Evolutionary conservation across 176 grass and related monocot species (phyloP), one percentile per base, ranked within the genome.

Genomic region (Oryza australiensis): DNA sequence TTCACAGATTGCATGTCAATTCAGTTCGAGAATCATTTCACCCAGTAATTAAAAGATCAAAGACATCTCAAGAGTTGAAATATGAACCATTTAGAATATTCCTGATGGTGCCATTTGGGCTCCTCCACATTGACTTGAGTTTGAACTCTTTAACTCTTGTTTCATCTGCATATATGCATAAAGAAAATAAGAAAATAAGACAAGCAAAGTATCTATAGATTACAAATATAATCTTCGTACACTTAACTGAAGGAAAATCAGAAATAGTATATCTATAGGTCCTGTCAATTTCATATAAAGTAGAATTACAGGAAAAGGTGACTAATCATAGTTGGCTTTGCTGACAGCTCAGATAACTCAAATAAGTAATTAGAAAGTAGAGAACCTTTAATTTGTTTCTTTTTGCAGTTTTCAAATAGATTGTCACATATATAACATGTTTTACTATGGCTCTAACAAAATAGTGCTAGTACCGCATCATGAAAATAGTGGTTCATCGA

Each of bases 121-220:
- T 91, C 45, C 89, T 84, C 89, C 89, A 91, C 85, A 91, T 91
- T 15, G 89, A 87, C 65, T 91, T 91, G 55, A 91, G 85, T 14
- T 87, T 91, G 69, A 87, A 91, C 66, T 91, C 85, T 77, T 91
- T 91, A 28, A 91, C 77, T 80, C 89, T 87, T 66, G 81, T 87
- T 84, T 91, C 89, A 82, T 90, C 83, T 90, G 79, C 37, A 83
- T 74, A 62, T 46, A 48, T 63, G 34, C 33, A 62, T n/a, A 43
- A 0, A 75, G 37, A 72, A 12, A 80, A 62, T 26, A 24, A 33
- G 70, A 45, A 55, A n/a, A 76, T 72, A 62, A 65, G 63, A 72
- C 2, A 26, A 87, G 28, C 66, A 62, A 70, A 83, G 76, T 5
- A 26, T 49, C 11, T 71, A 49, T 51, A 72, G 15, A 48, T 48